phyloP scores from a whole-genome alignment of 2,329 filamentous ascomycete species.

The Aschersonia sp. region DNA sequence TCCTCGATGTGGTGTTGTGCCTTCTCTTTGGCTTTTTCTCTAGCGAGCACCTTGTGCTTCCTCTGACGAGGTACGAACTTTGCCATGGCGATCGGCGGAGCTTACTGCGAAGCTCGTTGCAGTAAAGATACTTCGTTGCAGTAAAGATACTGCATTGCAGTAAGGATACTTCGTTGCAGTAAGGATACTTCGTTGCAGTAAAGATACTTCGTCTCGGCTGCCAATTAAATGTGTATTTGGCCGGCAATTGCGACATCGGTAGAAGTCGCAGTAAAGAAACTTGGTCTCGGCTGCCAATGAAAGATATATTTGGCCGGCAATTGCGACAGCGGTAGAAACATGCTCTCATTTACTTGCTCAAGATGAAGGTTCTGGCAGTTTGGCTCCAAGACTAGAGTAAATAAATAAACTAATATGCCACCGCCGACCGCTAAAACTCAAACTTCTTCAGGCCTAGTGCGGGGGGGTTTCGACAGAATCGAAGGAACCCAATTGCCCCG shows the following conservation, averaged over 20 bases:
- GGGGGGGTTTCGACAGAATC: conserved; percentile 8
- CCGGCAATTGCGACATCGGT: too few relatives aligned
- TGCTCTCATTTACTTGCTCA: neutral
- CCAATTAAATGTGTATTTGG: too few relatives aligned
- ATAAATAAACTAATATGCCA: conserved; percentile 18
- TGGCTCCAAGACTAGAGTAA: conserved; percentile 2
- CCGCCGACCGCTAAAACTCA: conserved; percentile 17
- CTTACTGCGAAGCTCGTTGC: neutral
- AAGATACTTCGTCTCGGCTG: too few relatives aligned
- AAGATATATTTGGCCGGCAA: too few relatives aligned
- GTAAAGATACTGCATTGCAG: too few relatives aligned
- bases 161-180: too few relatives aligned
- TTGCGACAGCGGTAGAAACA: too few relatives aligned
- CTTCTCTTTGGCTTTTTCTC: conserved; percentile 35
- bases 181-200: too few relatives aligned
- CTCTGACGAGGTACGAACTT: conserved; percentile 50
- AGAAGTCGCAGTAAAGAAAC: too few relatives aligned
- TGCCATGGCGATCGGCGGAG: conserved; percentile 21
- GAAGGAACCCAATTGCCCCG: too few relatives aligned
- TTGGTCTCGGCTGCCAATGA: too few relatives aligned
- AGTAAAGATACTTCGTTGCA: too few relatives aligned
- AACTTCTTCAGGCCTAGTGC: conserved; percentile 18
- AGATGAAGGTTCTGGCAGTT: neutral
- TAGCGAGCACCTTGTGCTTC: conserved; percentile 55
- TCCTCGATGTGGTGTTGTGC: conserved; percentile 23